A percentile compares a stretch with the other conserved stretches of the same genome.
phyloP scores from a whole-genome alignment of 2,329 filamentous ascomycete genomes.

The Paraphoma chrysanthemicola region DNA sequence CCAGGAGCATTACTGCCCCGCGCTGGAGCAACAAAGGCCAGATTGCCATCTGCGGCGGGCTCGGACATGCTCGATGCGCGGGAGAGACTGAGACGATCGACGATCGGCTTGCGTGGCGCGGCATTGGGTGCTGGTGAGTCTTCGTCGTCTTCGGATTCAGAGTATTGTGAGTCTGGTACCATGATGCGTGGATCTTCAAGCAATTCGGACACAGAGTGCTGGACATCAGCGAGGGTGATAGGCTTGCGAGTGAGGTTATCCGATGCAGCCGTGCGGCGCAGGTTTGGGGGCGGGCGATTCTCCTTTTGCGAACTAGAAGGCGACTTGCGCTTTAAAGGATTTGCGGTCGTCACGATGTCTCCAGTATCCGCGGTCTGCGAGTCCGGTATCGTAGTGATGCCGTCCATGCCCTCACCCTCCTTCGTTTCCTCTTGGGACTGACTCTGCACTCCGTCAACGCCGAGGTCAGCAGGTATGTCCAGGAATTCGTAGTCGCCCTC shows the following conservation, averaged over 20 bases:
- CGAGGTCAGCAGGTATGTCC: conserved; percentile 55
- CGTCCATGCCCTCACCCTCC: conserved; percentile 17
- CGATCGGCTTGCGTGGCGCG: conserved; percentile 55
- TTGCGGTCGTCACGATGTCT: conserved; percentile 8
- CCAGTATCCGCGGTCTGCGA: conserved; percentile 45
- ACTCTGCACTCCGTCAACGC: conserved; percentile 36
- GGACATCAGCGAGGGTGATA: conserved; percentile 78
- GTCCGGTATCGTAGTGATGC: conserved; percentile 39
- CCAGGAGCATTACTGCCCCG: conserved; percentile 41
- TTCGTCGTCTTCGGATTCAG: conserved; percentile 52
- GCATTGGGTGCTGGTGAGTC: conserved; percentile 46
- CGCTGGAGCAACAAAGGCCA: conserved; percentile 64
- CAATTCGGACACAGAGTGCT: conserved; percentile 81
- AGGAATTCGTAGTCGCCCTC: conserved; percentile 79
- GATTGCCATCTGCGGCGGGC: conserved; percentile 41
- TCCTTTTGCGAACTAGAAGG: conserved; percentile 50
- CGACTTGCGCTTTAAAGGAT: conserved; percentile 50
- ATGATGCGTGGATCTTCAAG: conserved; percentile 69
- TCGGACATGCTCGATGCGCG: conserved; percentile 51
- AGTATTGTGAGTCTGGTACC: conserved; percentile 62
- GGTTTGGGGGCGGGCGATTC: conserved; percentile 61
- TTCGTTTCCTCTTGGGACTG: conserved; percentile 22
- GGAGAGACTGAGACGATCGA: conserved; percentile 78
- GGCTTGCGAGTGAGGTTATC: conserved; percentile 68
- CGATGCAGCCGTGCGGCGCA: conserved; percentile 65